Evolutionary conservation across 345 rosid species (phyloP).

Genomic region (Arabidopsis arenosa): DNA sequence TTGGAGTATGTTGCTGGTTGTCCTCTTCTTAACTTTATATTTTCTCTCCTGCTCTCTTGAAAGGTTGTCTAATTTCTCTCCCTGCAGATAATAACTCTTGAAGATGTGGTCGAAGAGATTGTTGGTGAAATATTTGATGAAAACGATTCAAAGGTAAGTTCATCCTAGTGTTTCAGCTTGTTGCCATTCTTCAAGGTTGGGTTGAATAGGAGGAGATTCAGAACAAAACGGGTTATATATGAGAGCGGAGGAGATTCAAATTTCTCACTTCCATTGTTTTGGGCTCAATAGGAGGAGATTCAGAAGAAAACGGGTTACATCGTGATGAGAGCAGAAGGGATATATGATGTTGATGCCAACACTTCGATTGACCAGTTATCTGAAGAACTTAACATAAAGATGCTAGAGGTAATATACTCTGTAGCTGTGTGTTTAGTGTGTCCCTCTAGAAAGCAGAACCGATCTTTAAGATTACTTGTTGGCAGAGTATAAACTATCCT

Average conservation of each 20-base stretch:
- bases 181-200: neutral
- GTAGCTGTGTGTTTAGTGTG: neutral
- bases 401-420: slow-evolving; percentile 71
- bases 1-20: slow-evolving; percentile 56
- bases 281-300: slow-evolving; percentile 76
- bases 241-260: slow-evolving; percentile 76
- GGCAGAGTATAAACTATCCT: neutral
- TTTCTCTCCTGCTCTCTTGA: neutral
- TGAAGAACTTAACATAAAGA: slow-evolving; percentile 80
- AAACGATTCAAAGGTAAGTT: slow-evolving; percentile 84
- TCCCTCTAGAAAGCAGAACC: neutral
- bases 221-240: slow-evolving; percentile 94
- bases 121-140: slow-evolving; percentile 96
- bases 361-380: slow-evolving; percentile 90
- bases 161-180: slow-evolving; percentile 8
- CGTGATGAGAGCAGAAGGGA: slow-evolving; percentile 89
- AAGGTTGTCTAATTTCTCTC: slow-evolving; percentile 13
- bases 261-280: slow-evolving; percentile 6
- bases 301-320: slow-evolving; percentile 95
- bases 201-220: slow-evolving; percentile 82
- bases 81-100: slow-evolving; percentile 79
- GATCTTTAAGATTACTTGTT: neutral
- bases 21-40: slow-evolving; percentile 1
- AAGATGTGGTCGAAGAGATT: slow-evolving; percentile 95
- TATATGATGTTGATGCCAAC: slow-evolving; percentile 90